A percentile compares a stretch with the other conserved stretches of the same genome.
Evolutionary conservation across 768 basidiomycete species (phyloP).

Genomic region (Mycena epipterygia): DNA sequence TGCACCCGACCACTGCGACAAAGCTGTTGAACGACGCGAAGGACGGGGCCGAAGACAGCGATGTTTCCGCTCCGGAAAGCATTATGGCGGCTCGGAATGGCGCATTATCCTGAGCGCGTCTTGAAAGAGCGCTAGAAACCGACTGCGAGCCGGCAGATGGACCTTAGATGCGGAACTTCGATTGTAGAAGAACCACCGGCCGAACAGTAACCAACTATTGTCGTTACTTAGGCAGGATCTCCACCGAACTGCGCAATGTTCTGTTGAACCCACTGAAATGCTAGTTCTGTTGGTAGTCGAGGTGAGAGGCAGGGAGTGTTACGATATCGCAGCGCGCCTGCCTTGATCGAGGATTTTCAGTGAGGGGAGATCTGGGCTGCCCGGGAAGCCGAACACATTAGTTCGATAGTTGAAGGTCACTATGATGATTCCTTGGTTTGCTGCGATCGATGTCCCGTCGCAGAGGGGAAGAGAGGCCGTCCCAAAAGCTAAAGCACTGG

Average conservation of each 20-base stretch:
- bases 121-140: not conserved
- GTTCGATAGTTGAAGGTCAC: slow-evolving; percentile 32
- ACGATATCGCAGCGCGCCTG: no score
- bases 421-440: slow-evolving; percentile 20
- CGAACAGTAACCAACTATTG: slow-evolving; percentile 37
- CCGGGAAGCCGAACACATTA: slow-evolving; percentile 34
- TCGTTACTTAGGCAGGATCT: slow-evolving; percentile 49
- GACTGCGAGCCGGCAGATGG: slow-evolving; percentile 27
- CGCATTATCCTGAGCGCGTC: slow-evolving; percentile 4
- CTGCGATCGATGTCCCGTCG: slow-evolving; percentile 24
- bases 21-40: slow-evolving; percentile 32
- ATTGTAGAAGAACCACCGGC: not conserved
- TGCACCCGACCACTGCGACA: slow-evolving; percentile 33
- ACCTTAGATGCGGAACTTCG: not conserved
- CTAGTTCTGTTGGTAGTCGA: slow-evolving; percentile 28
- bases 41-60: not conserved
- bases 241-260: slow-evolving; percentile 64
- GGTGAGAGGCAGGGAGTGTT: no score
- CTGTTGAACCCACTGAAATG: slow-evolving; percentile 55
- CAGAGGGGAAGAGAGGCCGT: slow-evolving; percentile 18
- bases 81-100: slow-evolving; percentile 32
- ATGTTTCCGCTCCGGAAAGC: slow-evolving; percentile 23
- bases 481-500: slow-evolving; percentile 18
- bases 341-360: slow-evolving; percentile 48
- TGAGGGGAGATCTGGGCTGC: slow-evolving; percentile 28